Evolutionary conservation across 345 rosid genomes (phyloP).

Genomic region (Kernera saxatilis): DNA sequence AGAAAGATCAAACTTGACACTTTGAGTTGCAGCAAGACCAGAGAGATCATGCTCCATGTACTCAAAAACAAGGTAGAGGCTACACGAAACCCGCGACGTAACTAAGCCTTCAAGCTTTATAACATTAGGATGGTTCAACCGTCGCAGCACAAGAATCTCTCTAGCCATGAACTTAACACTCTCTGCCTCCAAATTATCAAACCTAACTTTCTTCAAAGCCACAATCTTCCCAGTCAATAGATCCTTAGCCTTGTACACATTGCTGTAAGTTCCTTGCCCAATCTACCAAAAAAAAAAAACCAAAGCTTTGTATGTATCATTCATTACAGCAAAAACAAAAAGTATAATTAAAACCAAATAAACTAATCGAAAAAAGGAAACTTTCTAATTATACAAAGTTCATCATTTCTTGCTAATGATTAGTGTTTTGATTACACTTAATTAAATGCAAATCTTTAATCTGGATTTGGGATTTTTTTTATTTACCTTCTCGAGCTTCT

Average conservation of each 20-base stretch:
- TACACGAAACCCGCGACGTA: conserved; percentile 83
- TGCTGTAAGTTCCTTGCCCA: conserved; percentile 94
- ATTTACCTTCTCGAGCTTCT: conserved; percentile 77
- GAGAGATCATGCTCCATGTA: conserved; percentile 97
- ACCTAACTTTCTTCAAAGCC: conserved; percentile 90
- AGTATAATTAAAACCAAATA: neutral
- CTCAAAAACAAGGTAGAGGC: conserved; percentile 82
- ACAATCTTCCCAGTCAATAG: conserved; percentile 75
- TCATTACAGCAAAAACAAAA: neutral
- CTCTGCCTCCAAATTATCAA: conserved; percentile 88
- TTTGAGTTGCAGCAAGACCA: conserved; percentile 67
- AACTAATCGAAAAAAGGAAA: neutral
- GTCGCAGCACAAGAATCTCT: conserved; percentile 75
- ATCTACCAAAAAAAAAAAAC: conserved; percentile 52
- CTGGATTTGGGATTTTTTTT: neutral
- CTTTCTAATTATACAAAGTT: neutral
- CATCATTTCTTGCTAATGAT: neutral
- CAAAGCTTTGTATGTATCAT: neutral
- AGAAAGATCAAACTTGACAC: conserved; percentile 74
- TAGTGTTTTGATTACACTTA: neutral
- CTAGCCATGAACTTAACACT: conserved; percentile 95
- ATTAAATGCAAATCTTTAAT: neutral
- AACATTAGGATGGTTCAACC: conserved; percentile 79
- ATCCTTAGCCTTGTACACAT: conserved; percentile 92
- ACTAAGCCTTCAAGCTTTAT: conserved; percentile 86